Evolutionary conservation across 129 eudicot species (phyloP).

Genomic region (Solidago caesia): DNA sequence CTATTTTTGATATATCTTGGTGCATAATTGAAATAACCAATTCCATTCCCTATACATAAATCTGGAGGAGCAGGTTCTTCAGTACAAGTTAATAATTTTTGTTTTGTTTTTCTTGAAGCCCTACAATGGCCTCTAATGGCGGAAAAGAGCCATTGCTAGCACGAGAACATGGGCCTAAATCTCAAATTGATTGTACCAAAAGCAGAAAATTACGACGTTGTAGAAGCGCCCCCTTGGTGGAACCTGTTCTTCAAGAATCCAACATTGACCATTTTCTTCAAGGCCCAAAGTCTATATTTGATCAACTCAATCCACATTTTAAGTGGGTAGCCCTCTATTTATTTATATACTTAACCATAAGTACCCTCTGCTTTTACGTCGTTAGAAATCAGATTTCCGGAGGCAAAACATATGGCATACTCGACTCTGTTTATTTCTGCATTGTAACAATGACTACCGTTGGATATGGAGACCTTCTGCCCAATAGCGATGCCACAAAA

Average conservation of each 20-base stretch:
- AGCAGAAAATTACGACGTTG: constrained; percentile 56
- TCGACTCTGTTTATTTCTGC: constrained; percentile 84
- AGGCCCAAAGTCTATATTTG: constrained; percentile 34
- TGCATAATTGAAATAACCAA: too few relatives aligned
- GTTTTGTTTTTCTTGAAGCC: constrained; percentile 13
- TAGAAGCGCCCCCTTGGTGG: constrained; percentile 70
- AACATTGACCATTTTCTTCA: constrained; percentile 17
- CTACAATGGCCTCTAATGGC: constrained; percentile 46
- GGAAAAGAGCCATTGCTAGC: constrained; percentile 42
- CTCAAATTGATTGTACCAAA: constrained; percentile 27
- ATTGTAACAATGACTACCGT: constrained; percentile 93
- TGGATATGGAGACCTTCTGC: constrained; percentile 93
- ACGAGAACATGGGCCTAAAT: constrained; percentile 1
- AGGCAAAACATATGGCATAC: constrained; percentile 48
- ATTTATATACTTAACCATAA: constrained; percentile 42
- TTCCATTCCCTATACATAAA: too few relatives aligned
- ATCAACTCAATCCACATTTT: constrained; percentile 54
- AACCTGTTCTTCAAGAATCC: constrained; percentile 40
- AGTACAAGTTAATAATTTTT: background rate
- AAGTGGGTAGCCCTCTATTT: constrained; percentile 47
- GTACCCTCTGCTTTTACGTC: constrained; percentile 62
- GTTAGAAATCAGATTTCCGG: constrained; percentile 61
- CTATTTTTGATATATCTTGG: too few relatives aligned
- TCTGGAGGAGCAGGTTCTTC: too few relatives aligned
- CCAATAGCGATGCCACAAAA: constrained; percentile 51